Evolutionary conservation across 1,284 basidiomycete species (phyloP).

Genomic region (Xerocomus amazonicus): DNA sequence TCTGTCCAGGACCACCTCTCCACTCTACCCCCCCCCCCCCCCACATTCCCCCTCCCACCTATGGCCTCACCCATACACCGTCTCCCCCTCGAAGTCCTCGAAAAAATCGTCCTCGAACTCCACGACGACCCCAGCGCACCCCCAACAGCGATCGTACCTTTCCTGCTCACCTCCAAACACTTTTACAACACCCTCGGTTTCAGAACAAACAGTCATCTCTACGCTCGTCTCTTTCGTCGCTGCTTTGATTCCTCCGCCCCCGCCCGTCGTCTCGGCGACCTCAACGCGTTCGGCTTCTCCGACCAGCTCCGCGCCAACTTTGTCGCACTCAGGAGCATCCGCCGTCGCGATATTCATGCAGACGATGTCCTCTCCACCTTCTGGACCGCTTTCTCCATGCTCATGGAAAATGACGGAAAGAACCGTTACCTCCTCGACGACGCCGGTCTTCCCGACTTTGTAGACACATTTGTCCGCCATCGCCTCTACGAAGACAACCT

Average conservation of each 20-base stretch:
- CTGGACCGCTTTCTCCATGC: conserved; percentile 59
- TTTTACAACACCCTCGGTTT: conserved; percentile 42
- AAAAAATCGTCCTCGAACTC: conserved; percentile 51
- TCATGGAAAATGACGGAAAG: conserved; percentile 74
- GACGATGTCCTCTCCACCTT: conserved; percentile 40
- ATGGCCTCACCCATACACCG: conserved; percentile 26
- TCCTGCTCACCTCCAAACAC: conserved; percentile 47
- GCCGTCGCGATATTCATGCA: conserved; percentile 37
- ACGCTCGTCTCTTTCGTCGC: conserved; percentile 54
- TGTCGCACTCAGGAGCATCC: conserved; percentile 41
- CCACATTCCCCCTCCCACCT: not conserved
- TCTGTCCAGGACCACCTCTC: too few relatives aligned
- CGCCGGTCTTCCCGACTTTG: conserved; percentile 46
- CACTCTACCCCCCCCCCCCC: not conserved
- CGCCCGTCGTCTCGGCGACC: conserved; percentile 47
- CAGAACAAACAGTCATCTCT: conserved; percentile 44
- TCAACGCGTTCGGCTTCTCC: conserved; percentile 36
- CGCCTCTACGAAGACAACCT: conserved; percentile 42
- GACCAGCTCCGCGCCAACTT: conserved; percentile 48
- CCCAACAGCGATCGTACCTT: conserved; percentile 42
- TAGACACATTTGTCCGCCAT: conserved; percentile 43
- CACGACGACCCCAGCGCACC: conserved; percentile 40
- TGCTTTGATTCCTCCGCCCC: conserved; percentile 59
- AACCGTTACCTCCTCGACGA: conserved; percentile 60
- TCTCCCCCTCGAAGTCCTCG: conserved; percentile 59